phyloP scores from a whole-genome alignment of 108 stramenopile species.

The Parietichytrium sp. region DNA sequence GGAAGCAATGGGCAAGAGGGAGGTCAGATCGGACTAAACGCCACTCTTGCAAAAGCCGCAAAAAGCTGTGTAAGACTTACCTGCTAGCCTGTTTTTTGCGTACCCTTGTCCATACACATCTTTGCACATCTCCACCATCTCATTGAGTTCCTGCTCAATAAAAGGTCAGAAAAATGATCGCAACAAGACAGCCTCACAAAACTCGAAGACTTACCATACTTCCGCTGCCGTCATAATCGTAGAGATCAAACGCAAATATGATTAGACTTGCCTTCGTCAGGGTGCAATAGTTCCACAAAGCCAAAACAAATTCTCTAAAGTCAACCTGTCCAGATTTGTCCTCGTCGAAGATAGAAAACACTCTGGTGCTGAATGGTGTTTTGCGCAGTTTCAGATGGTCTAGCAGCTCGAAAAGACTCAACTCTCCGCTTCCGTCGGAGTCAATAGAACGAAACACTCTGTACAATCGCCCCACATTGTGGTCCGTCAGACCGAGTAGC shows the following conservation, averaged over 20 bases:
- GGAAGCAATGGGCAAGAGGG: too few relatives aligned
- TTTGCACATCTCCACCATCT: conserved; percentile 55
- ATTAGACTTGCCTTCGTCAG: conserved; percentile 54
- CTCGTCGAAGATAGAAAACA: conserved; percentile 40
- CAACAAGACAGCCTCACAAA: too few relatives aligned
- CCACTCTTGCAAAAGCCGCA: too few relatives aligned
- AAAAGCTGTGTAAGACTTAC: too few relatives aligned
- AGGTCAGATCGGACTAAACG: too few relatives aligned
- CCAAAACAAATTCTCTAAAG: conserved; percentile 63
- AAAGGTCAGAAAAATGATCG: too few relatives aligned
- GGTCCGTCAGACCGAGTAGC: background rate
- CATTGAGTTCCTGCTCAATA: conserved; percentile 42
- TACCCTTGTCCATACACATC: conserved; percentile 58
- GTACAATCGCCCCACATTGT: background rate
- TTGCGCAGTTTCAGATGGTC: conserved; percentile 3
- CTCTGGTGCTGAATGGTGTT: background rate
- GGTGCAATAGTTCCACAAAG: conserved; percentile 64
- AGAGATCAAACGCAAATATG: conserved; percentile 64
- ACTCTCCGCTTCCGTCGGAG: background rate
- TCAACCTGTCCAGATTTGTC: conserved; percentile 54
- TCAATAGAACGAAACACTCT: background rate
- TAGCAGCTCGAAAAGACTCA: conserved; percentile 1
- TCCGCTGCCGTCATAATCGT: conserved; percentile 60
- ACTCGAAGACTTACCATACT: too few relatives aligned
- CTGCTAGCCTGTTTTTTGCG: conserved; percentile 45